Base-by-base conservation (phyloP, 2,329 filamentous ascomycete genomes). In the Lecanicillium sp. region DNA sequence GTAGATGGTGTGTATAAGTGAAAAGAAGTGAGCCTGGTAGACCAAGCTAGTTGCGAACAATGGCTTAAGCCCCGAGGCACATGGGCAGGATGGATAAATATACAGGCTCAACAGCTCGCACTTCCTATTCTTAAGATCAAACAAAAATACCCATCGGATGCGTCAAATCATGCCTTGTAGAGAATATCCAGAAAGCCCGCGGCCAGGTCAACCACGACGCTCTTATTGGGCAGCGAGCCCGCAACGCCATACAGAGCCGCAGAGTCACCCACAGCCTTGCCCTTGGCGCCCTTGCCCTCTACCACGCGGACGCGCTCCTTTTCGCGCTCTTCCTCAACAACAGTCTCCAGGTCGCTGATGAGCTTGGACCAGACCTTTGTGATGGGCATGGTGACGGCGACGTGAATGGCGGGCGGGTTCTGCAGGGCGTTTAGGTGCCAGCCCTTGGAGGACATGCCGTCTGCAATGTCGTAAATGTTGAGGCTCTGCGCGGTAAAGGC, bases 351-450 rank as follows among this genome's bases (percentile, higher is more conserved):
- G 58, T 98, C 92, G 8, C 65, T 63, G 36, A 92, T 73, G 39
- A 98, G 70, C 54, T 76, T 74, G 54, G 96, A 88, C 57, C 85
- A 85, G 3, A 83, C 86, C 51, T 81, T 81, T 16, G 80, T 79
- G 34, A 94, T 85, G 13, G 90, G 90, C 50, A 94, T 61, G 1
- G 92, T 98, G 29, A 96, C 88, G 11, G 92, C 92, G 29, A 96
- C 78, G 59, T 98, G 92, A 40, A 98, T 87, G 15, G 88, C 92
- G 0, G 92, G 81, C 3, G 92, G 92, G 52, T 78, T 82, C 64
- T 98, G 92, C 46, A 98, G 72, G 3, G 89, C 86, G 55, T 96
- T 98, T 43, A 98, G 71, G 64, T 98, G 92, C 92, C 92, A 98
- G 3, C 92, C 90, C 54, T 81, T 83, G 1, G 65, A 67, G 11